These are phyloP conservation scores for Eragrostis tef DNA, from an alignment of 202 grass and related monocot species.

Conservation along the genomic window DNA sequence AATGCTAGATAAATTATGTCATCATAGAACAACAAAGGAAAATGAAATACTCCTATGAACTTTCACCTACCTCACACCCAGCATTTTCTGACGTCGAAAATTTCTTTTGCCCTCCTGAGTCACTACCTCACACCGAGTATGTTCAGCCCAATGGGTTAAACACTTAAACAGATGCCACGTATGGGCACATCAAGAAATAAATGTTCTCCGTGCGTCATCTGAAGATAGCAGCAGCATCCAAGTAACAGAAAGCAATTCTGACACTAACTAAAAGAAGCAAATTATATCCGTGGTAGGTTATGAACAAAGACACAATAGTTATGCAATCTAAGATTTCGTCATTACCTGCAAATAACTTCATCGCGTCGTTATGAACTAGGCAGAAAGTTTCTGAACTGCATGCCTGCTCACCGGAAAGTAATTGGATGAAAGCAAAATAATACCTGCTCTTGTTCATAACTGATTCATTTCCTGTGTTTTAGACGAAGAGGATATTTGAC, in stretches of 20 bases:
- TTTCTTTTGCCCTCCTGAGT: constrained; percentile 2
- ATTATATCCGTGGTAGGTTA: background rate
- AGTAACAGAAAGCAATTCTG: constrained; percentile 27
- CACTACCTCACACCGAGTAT: constrained; percentile 29
- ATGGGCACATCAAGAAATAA: constrained; percentile 16
- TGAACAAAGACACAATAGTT: constrained; percentile 30
- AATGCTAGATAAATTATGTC: constrained; percentile 23
- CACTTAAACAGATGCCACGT: constrained; percentile 21
- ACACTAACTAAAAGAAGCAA: constrained; percentile 38
- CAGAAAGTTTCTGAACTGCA: constrained; percentile 22
- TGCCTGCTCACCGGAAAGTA: constrained; percentile 33
- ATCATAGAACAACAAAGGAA: constrained; percentile 23
- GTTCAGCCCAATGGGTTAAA: constrained; percentile 8
- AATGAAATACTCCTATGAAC: constrained; percentile 19
- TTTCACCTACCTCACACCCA: constrained; percentile 41
- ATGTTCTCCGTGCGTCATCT: constrained; percentile 26
- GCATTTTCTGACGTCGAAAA: constrained; percentile 15
- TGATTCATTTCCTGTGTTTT: background rate
- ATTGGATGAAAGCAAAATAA: constrained; percentile 35
- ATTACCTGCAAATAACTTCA: constrained; percentile 31
- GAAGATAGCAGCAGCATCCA: constrained; percentile 35
- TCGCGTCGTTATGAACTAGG: constrained; percentile 11
- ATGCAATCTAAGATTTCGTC: constrained; percentile 28
- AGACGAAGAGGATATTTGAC: background rate
- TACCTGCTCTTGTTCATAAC: constrained; percentile 2